phyloP scores from a whole-genome alignment of 2,329 filamentous ascomycete genomes.

The Aspergillus persii region DNA sequence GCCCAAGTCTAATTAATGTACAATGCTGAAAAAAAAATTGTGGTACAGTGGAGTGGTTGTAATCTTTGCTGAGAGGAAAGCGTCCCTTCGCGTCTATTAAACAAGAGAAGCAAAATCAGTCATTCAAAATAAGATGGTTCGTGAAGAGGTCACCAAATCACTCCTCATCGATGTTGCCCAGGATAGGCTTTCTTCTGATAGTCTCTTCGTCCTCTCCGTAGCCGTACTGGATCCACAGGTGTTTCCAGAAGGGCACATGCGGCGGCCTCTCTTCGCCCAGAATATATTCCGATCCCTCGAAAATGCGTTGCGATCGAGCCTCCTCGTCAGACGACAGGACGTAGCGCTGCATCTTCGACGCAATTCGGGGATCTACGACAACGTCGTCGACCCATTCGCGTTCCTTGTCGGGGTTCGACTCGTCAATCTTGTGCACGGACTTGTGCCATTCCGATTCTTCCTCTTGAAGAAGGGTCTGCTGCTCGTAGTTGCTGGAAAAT shows the following conservation, averaged over 20 bases:
- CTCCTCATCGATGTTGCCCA: conserved; percentile 41
- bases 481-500: conserved; percentile 53
- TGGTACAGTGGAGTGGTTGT: conserved; percentile 4
- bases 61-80: background rate
- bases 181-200: conserved; percentile 37
- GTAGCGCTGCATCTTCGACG: conserved; percentile 76
- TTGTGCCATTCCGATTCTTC: conserved; percentile 87
- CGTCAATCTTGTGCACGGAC: conserved; percentile 60
- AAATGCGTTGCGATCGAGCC: conserved; percentile 60
- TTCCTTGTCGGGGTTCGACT: conserved; percentile 57
- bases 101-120: background rate
- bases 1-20: conserved; percentile 11
- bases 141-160: conserved; percentile 2
- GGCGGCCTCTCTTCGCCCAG: conserved; percentile 57
- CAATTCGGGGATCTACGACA: conserved; percentile 72
- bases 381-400: conserved; percentile 74
- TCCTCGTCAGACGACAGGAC: conserved; percentile 69
- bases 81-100: no score
- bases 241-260: conserved; percentile 38
- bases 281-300: conserved; percentile 65
- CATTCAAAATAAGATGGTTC: background rate
- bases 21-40: conserved; percentile 1
- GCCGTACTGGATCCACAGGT: conserved; percentile 40
- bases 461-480: conserved; percentile 61
- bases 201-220: conserved; percentile 42